phyloP scores from a whole-genome alignment of 345 rosid genomes.

The Murraya paniculata region DNA sequence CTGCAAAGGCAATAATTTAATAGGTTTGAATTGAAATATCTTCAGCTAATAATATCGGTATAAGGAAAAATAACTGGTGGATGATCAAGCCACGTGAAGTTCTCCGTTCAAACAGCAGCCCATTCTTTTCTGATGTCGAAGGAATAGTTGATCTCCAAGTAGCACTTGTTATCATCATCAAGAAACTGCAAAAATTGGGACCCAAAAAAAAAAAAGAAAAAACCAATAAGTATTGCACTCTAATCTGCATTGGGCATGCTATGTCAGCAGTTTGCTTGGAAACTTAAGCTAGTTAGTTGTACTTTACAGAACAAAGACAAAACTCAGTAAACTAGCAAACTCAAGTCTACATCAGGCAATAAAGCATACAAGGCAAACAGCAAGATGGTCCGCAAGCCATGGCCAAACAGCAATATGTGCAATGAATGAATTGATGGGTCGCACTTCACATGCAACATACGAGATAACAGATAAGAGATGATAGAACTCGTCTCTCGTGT shows the following conservation, averaged over 20 bases:
- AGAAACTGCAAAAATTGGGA: slow-evolving; percentile 41
- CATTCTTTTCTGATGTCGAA: slow-evolving; percentile 73
- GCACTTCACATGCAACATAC: neutral
- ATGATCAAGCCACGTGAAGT: neutral
- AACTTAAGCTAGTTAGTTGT: neutral
- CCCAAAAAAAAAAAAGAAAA: neutral
- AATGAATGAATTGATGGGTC: slow-evolving; percentile 5
- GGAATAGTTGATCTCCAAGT: slow-evolving; percentile 73
- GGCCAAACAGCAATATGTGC: neutral
- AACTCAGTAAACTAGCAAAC: neutral
- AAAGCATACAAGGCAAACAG: neutral
- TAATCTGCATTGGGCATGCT: neutral
- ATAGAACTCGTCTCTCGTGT: neutral
- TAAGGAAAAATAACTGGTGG: neutral
- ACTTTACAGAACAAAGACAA: neutral
- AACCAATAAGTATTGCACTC: too few species aligned
- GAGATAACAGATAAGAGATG: neutral
- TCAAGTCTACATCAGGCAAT: neutral
- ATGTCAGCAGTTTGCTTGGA: neutral
- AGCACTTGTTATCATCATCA: slow-evolving; percentile 73
- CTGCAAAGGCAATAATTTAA: slow-evolving; percentile 9
- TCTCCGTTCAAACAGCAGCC: slow-evolving; percentile 36
- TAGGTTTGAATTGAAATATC: neutral
- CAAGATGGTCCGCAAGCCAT: neutral
- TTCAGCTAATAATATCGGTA: neutral